Base-by-base conservation (phyloP, 2,329 filamentous ascomycete genomes). In the Leptographium wingfieldii region DNA sequence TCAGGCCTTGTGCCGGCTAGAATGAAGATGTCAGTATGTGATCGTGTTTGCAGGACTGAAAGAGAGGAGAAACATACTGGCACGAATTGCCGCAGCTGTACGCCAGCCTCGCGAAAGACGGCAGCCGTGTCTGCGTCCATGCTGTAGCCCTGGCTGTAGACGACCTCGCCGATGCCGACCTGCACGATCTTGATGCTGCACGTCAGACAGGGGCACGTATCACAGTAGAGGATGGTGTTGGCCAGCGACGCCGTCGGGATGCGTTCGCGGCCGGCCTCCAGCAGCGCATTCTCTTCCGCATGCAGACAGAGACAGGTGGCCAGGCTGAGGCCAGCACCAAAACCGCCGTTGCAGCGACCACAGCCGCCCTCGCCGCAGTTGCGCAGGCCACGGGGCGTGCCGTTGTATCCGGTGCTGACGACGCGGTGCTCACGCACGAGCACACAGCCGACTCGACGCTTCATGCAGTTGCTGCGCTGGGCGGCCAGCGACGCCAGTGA, bases 171-270 rank as follows among this genome's bases (percentile, higher is more conserved):
- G 65, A 99, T 96, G 22, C 94, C 94, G 9, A 97, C 90, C 75
- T 99, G 94, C 27, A 90, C 89, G 68, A 99, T 97, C 77, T 99
- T 99, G 76, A 99, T 95, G 68, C 90, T 96, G 73, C 94, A 99
- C 2, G 94, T 99, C 71, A 99, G 77, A 71, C 94, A 99, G 4
- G 94, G 94, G 72, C 94, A 99, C 66, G 92, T 96, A 70, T 96
- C 90, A 73, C 92, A 96, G 74, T 96, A 99, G 31, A 99, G 76
- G 56, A 90, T 88, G 46, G 88, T 83, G 5, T 86, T 88, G 59
- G 90, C 87, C 25, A 90, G 79, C 2, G 62, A 29, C n/a, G 58
- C 46, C 16, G 63, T 57, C 35, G 64, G 61, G 66, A 99, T 90
- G 61, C 94, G 80, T 73, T 97, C 94, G 66, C 94, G 80, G 0